A percentile compares a stretch with the other conserved stretches of the same genome.
Conservation (phyloP, 2,329 filamentous ascomycete species). For the Fusarium staphyleae region DNA sequence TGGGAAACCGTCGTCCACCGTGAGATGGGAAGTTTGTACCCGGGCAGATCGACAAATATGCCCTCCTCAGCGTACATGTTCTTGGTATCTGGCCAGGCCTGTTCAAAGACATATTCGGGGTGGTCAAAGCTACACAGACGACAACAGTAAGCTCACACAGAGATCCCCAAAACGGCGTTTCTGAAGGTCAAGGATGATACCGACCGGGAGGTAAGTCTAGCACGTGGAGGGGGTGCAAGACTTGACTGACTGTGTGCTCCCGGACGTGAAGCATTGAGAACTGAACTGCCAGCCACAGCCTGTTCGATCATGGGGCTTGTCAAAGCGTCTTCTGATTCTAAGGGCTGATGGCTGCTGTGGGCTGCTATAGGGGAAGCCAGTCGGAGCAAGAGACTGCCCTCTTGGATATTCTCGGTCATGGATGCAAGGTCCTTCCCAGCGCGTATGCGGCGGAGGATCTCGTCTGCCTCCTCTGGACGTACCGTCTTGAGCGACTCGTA, state of each 20-base stretch:
- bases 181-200: neutral
- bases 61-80: neutral
- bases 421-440: slow-evolving; percentile 15
- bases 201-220: slow-evolving; percentile 17
- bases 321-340: neutral
- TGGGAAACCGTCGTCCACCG: slow-evolving; percentile 18
- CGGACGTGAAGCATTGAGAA: too few species aligned
- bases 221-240: neutral
- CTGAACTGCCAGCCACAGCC: neutral
- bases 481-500: slow-evolving; percentile 11
- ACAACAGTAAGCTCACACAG: neutral
- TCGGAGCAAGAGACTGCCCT: neutral
- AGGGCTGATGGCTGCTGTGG: neutral
- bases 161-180: too few species aligned
- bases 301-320: neutral
- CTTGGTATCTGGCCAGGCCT: slow-evolving; percentile 1
- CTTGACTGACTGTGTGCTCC: too few species aligned
- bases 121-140: neutral
- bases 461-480: slow-evolving; percentile 17
- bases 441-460: slow-evolving; percentile 23
- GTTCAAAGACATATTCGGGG: slow-evolving; percentile 6
- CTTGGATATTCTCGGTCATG: slow-evolving; percentile 6
- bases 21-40: slow-evolving; percentile 18
- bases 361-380: neutral
- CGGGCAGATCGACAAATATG: slow-evolving; percentile 4